Base-by-base conservation (phyloP, 2,329 filamentous ascomycete species). In the Microsporum canis region DNA sequence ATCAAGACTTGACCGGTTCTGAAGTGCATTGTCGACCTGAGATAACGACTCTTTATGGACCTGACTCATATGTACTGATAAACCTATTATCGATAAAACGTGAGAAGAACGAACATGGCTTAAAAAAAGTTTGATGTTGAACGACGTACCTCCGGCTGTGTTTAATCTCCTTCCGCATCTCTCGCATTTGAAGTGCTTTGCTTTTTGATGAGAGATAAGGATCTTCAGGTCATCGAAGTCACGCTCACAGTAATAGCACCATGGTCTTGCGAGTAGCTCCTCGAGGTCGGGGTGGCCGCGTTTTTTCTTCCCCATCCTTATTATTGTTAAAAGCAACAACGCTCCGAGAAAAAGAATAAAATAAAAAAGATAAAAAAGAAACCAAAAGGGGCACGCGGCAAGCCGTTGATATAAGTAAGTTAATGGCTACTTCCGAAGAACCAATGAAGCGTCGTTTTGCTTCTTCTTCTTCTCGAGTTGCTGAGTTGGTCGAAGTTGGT, bases 191-290 rank as follows among this genome's bases (percentile, higher is more conserved):
- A 96, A 97, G 75, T 99, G 94, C 77, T 97, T 97, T n/a, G 92
- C 91, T 74, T 96, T 97, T 72, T 97, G 94, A 75, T 99, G 94
- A 62, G 89, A 91, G 68, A 96, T 95, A 65, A 99, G 85, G 68
- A 97, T 91, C 79, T 96, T 96, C 55, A 96, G 76, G 74, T 99
- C 94, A 74, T 97, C 91, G 73, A 97, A 99, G 77, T 97, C 92
- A 78, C 92, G 88, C 77, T 99, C 94, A 86, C 94, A 99, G 79
- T 99, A 99, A 78, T 96, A 99, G 79, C 94, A 99, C 91, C 91
- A 97, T 57, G 92, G 88, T 62, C 91, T 60, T 67, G 81, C 79
- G 64, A 99, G 83, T 68, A 96, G 80, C 77, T 97, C 91, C 78
- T 97, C 89, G 67, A 96, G 80, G 69, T 91, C 85, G 65, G 90